Base-by-base conservation (phyloP, 176 grass and related monocot species). In the Oryza rufipogon region DNA sequence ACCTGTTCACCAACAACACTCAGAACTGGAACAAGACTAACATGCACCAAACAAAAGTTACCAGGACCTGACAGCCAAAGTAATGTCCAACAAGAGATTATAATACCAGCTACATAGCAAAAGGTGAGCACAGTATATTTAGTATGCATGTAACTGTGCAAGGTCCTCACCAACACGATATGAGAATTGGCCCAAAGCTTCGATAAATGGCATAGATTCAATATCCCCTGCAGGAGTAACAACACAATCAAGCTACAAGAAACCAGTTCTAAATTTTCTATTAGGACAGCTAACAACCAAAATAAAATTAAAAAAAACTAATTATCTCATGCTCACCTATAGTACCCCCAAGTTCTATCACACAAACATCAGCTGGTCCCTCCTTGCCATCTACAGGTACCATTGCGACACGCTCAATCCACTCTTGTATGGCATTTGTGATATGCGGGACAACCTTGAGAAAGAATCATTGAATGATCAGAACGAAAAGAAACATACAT, bases 1-100 rank as follows among this genome's bases (percentile, higher is more conserved):
- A 92, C 93, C 93, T 92, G 93, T 88, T 95, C 93, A 76, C 93
- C 93, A 82, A 95, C 93, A 69, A 86, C 93, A 88, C 86, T 92
- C 77, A 95, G 77, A 90, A 95, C 93, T 52, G 93, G 93, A 88
- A 95, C 90, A 82, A 95, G 88, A 86, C 93, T 92, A 78, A 95
- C 93, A 83, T 95, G 93, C 81, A 95, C 86, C 64, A 95, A 66
- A 82, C 90, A 95, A 54, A 95, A 95, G 86, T 95, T 90, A 54
- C 90, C 90, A 74, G 88, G 73, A 71, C 93, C 93, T 95, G 86
- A 5, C 69, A 88, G 76, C 66, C 64, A 80, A 84, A 75, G 14
- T 32, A 90, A 73, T 38, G 26, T 68, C 45, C 48, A 76, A 80
- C 64, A 85, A 30, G 26, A 80, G 70, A 76, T 79, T 66, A 56